Base-by-base conservation (phyloP, 176 grass and related monocot genomes). In the Aegilops sharonensis region DNA sequence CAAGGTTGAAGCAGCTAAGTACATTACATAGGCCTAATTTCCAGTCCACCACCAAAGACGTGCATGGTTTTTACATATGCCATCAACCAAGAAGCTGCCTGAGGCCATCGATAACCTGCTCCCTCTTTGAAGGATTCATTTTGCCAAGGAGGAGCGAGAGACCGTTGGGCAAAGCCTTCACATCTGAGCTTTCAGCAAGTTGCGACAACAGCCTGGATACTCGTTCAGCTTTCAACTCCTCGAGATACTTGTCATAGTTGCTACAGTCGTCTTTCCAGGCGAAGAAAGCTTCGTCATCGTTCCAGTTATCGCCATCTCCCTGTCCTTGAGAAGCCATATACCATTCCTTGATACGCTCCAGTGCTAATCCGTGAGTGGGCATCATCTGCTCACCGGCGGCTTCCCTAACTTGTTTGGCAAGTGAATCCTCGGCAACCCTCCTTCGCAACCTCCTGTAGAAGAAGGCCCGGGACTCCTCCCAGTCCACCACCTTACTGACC, bases 381-480 rank as follows among this genome's bases (percentile, higher is more conserved):
- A 95, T 68, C 75, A 85, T 72, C 52, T 56, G 52, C 82, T 93
- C 90, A 10, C 94, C 97, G 43, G 90, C 92, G 86, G 89, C 97
- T 83, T 89, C 77, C 56, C 84, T 91, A 64, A 94, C 87, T 84
- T 90, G 80, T 73, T 84, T 96, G 52, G 90, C 84, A 59, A 99
- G 79, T 30, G 87, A 86, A 40, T 91, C 90, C 68, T 99, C 97
- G 3, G 85, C 77, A 68, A 99, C 85, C 81, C 93, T 92, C 75
- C 97, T 92, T 45, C 87, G 85, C 72, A 99, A 78, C 64, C 97
- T 92, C 78, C 91, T 93, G 42, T 93, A 99, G 90, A 99, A 99
- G 89, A 99, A 94, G 47, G 81, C 71, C 54, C 97, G 92, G 2
- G 94, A 94, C 40, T 65, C 70, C 52, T 92, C 89, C 97, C 97